Conservation (phyloP, 805 yeast species). For the Vanderwaltozyma yarrowii region DNA sequence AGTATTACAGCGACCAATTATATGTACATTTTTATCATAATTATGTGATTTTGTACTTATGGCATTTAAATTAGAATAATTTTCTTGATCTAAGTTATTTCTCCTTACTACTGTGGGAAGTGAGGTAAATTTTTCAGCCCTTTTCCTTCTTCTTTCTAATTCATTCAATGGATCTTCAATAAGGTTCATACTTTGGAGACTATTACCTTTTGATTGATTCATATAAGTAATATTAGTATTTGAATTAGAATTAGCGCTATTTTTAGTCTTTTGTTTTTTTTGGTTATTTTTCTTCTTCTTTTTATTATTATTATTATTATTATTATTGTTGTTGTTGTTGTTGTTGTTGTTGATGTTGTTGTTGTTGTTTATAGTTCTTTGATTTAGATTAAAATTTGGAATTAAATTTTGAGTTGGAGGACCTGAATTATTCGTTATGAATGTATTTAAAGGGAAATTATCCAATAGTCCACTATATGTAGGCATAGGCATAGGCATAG, state of each 20-base stretch:
- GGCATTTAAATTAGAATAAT: constrained; percentile 21
- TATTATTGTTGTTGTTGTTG: background rate
- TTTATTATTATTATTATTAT: background rate
- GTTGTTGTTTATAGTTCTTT: no score
- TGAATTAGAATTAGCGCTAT: no score
- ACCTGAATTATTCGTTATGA: no score
- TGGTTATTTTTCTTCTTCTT: background rate
- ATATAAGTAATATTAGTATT: no score
- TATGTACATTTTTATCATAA: constrained; percentile 27
- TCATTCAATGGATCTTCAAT: constrained; percentile 11
- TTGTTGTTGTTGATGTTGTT: background rate
- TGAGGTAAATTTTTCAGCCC: constrained; percentile 30
- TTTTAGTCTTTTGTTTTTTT: background rate
- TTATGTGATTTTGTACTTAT: constrained; percentile 24
- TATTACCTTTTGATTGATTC: no score
- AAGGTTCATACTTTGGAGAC: no score
- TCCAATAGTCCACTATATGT: background rate
- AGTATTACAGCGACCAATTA: constrained; percentile 54
- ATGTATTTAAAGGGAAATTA: background rate
- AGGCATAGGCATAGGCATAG: background rate
- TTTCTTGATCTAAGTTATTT: constrained; percentile 11
- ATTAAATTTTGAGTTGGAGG: no score
- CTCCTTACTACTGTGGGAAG: background rate
- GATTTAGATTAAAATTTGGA: no score
- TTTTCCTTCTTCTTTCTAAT: constrained; percentile 22